Percentiles rank a stretch among this genome's conserved stretches.
Conservation (phyloP, 176 grass and related monocot genomes). For the Musa acuminata region DNA sequence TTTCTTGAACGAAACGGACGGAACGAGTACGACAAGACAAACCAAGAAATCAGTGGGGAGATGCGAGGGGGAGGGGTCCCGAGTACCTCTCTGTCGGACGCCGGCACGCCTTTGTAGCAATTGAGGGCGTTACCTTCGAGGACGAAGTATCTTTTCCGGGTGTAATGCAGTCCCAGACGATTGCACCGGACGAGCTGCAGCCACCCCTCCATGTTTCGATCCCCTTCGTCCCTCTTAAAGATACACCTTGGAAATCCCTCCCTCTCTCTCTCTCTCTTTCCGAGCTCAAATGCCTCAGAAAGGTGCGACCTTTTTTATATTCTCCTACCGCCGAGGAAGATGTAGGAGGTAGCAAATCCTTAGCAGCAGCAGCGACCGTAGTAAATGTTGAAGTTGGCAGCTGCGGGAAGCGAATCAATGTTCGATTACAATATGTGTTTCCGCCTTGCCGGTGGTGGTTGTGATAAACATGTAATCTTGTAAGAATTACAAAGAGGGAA, state of each 20-base stretch:
- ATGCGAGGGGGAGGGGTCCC: no score
- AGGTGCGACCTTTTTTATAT: not conserved
- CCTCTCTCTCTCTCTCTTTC: not conserved
- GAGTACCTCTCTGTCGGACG: constrained; percentile 10
- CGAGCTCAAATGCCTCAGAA: not conserved
- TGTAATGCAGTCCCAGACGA: constrained; percentile 17
- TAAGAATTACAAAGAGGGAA: no score
- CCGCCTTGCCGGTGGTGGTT: no score
- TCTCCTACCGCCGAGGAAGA: no score
- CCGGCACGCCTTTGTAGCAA: constrained; percentile 12
- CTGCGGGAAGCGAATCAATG: no score
- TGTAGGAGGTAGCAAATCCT: no score
- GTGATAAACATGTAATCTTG: no score
- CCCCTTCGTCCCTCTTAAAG: no score
- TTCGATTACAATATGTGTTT: no score
- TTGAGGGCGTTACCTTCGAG: constrained; percentile 17
- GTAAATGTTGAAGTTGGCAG: no score
- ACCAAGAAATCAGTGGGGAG: not conserved
- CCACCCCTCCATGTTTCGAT: constrained; percentile 19
- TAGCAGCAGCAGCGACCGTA: no score
- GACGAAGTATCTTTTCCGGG: constrained; percentile 15
- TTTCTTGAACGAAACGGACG: not conserved
- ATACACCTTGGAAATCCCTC: not conserved
- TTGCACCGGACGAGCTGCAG: constrained; percentile 11
- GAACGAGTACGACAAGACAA: not conserved